Conservation (phyloP, 2,329 filamentous ascomycete genomes). For the Phoma herbarum region DNA sequence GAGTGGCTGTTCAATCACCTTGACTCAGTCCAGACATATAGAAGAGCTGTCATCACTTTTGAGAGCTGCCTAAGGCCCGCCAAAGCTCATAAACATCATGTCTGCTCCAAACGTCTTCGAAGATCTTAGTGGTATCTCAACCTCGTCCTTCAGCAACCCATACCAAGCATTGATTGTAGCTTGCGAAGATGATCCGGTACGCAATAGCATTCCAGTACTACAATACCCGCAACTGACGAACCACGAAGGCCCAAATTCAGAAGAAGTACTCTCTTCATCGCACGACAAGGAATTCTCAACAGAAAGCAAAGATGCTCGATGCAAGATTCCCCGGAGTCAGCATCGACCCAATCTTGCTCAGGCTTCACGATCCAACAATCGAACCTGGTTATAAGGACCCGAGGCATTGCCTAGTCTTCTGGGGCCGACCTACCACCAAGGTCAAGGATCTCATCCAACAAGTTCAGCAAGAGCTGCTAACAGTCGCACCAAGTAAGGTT, state of each 20-base stretch:
- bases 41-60: background rate
- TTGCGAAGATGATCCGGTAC: slow-evolving; percentile 73
- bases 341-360: slow-evolving; percentile 78
- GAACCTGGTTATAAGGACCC: slow-evolving; percentile 77
- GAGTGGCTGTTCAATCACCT: background rate
- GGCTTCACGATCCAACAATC: slow-evolving; percentile 69
- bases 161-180: slow-evolving; percentile 76
- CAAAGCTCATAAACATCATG: slow-evolving; percentile 22
- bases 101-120: slow-evolving; percentile 41
- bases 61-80: background rate
- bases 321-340: slow-evolving; percentile 73
- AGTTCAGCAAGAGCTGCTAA: slow-evolving; percentile 72
- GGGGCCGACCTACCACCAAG: slow-evolving; percentile 81
- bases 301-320: slow-evolving; percentile 76
- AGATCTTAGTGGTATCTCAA: slow-evolving; percentile 53
- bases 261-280: slow-evolving; percentile 77
- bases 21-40: slow-evolving; percentile 9
- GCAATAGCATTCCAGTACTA: slow-evolving; percentile 32
- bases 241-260: slow-evolving; percentile 70
- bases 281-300: slow-evolving; percentile 76
- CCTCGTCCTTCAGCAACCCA: slow-evolving; percentile 68
- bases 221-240: background rate
- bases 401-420: slow-evolving; percentile 85
- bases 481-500: slow-evolving; percentile 73
- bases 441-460: slow-evolving; percentile 72